A percentile compares a stretch with the other conserved stretches of the same genome.
These are phyloP conservation scores for Phytophthora pistaciae DNA, from an alignment of 352 stramenopile species.

Conservation along the genomic window DNA sequence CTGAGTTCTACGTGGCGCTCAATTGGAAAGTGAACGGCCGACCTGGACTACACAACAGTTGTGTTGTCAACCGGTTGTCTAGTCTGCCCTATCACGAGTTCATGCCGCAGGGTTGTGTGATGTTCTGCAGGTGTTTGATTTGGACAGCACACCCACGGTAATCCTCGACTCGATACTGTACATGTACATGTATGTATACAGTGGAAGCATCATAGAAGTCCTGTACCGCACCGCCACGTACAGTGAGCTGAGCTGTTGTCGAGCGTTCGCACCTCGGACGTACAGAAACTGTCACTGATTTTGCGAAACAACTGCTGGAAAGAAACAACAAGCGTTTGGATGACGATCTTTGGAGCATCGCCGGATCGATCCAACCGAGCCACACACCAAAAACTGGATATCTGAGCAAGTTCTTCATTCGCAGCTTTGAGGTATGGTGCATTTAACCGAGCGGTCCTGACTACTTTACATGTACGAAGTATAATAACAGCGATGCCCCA, in stretches of 20 bases:
- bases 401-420: neutral
- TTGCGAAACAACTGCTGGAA: constrained; percentile 28
- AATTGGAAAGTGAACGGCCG: constrained; percentile 23
- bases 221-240: neutral
- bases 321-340: constrained; percentile 6
- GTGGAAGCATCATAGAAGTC: too few relatives aligned
- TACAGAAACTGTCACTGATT: constrained; percentile 6
- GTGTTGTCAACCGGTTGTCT: neutral
- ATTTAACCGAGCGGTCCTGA: neutral
- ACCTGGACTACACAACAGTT: neutral
- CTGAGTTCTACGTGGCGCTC: neutral
- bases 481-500: neutral
- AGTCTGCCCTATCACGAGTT: constrained; percentile 17
- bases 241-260: neutral
- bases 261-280: neutral
- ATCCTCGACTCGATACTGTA: neutral
- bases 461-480: too few relatives aligned
- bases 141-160: neutral
- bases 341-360: neutral
- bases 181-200: too few relatives aligned
- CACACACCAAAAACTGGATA: constrained; percentile 2
- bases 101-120: constrained; percentile 11
- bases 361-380: neutral
- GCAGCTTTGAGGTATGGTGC: neutral
- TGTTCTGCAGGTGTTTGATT: constrained; percentile 12